A percentile compares a stretch with the other conserved stretches of the same genome.
Conservation (phyloP, 2,329 filamentous ascomycete species). For the Fusarium concolor region DNA sequence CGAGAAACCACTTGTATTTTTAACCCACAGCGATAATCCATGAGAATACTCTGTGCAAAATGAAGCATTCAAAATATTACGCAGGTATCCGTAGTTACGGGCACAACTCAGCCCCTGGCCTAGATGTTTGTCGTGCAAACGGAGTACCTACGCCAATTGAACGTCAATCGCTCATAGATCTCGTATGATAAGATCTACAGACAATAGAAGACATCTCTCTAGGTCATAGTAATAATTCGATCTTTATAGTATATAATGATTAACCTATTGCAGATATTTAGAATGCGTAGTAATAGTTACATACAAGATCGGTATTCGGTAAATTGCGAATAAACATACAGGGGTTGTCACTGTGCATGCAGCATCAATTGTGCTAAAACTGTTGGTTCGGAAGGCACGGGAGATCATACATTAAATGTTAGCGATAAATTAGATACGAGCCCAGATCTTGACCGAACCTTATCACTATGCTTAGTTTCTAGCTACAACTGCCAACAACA, state of each 20-base stretch:
- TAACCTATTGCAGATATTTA: not conserved
- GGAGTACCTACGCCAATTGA: not conserved
- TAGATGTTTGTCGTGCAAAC: not conserved
- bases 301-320: not conserved
- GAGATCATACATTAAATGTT: constrained; percentile 10
- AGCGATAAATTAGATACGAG: constrained; percentile 22
- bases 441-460: constrained; percentile 19
- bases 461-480: constrained; percentile 10
- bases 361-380: not conserved
- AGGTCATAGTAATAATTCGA: not conserved
- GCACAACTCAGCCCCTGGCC: not conserved
- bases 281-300: not conserved
- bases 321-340: not conserved
- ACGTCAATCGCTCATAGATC: not conserved
- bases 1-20: not conserved
- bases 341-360: not conserved
- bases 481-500: not conserved
- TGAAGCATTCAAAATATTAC: not conserved
- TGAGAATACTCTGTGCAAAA: not conserved
- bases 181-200: not conserved
- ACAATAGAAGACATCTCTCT: not conserved
- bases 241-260: constrained; percentile 1
- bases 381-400: not conserved
- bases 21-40: not conserved
- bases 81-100: constrained; percentile 6